Percentiles rank a stretch among this genome's conserved stretches.
Evolutionary conservation across 2,329 filamentous ascomycete species (phyloP).

Genomic region (Keithomyces neogunnii): DNA sequence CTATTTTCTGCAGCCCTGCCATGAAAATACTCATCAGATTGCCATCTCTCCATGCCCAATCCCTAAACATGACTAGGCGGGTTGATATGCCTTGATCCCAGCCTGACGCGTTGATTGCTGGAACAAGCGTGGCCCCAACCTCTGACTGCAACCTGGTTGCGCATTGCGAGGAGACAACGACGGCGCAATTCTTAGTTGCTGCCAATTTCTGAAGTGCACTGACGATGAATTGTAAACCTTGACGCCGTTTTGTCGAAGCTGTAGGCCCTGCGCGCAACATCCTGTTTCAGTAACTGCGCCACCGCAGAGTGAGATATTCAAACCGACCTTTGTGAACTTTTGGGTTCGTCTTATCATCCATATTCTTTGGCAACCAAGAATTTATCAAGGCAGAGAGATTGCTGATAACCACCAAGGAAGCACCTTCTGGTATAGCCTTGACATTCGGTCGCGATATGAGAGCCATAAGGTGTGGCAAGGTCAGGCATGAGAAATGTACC

Average conservation of each 20-base stretch:
- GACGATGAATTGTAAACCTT: constrained; percentile 54
- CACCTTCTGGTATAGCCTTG: constrained; percentile 51
- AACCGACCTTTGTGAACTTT: constrained; percentile 33
- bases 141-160: constrained; percentile 69
- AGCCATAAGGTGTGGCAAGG: constrained; percentile 66
- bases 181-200: constrained; percentile 60
- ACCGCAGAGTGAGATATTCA: neutral
- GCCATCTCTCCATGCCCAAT: constrained; percentile 52
- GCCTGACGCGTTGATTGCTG: constrained; percentile 63
- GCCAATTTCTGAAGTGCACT: constrained; percentile 68
- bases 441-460: constrained; percentile 60
- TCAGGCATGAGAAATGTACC: constrained; percentile 43
- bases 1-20: constrained; percentile 56
- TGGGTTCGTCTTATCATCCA: constrained; percentile 26
- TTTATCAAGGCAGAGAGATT: constrained; percentile 70
- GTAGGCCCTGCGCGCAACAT: constrained; percentile 22
- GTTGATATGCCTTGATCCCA: constrained; percentile 76
- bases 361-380: constrained; percentile 61
- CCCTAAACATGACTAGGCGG: constrained; percentile 69
- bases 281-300: constrained; percentile 2
- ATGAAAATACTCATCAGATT: constrained; percentile 44
- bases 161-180: constrained; percentile 71
- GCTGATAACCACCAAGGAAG: constrained; percentile 68
- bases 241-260: constrained; percentile 35
- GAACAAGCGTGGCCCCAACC: constrained; percentile 59